Evolutionary conservation across 768 basidiomycete genomes (phyloP).

Genomic region (Fomitopsis serialis): DNA sequence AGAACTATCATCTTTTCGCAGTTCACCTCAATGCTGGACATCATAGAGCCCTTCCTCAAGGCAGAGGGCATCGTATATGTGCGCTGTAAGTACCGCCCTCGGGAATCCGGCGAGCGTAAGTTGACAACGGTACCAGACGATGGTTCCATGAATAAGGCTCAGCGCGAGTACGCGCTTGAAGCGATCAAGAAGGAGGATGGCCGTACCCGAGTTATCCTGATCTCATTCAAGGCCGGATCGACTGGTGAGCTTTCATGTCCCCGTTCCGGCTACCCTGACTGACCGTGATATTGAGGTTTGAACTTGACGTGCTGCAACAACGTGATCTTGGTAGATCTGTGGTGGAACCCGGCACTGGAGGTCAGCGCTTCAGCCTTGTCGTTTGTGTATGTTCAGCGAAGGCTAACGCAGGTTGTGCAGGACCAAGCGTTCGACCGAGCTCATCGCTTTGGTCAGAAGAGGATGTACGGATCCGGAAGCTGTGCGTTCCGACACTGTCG

Average conservation of each 20-base stretch:
- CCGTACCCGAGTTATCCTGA: conserved; percentile 71
- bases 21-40: conserved; percentile 81
- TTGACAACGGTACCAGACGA: conserved; percentile 57
- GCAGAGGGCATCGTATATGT: conserved; percentile 66
- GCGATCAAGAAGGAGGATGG: conserved; percentile 62
- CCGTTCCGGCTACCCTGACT: conserved; percentile 2
- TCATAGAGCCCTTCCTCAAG: conserved; percentile 81
- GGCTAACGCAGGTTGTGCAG: conserved; percentile 23
- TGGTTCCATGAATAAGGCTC: conserved; percentile 73
- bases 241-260: conserved; percentile 47
- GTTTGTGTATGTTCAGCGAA: not conserved
- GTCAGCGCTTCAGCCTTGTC: conserved; percentile 34
- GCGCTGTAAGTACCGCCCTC: conserved; percentile 61
- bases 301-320: conserved; percentile 93
- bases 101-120: not conserved
- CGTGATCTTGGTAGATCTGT: conserved; percentile 87
- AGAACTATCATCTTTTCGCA: conserved; percentile 98
- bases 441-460: conserved; percentile 85
- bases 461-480: conserved; percentile 83
- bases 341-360: conserved; percentile 93
- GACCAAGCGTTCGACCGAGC: conserved; percentile 94
- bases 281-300: conserved; percentile 46
- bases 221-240: conserved; percentile 95
- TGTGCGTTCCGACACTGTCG: conserved; percentile 86
- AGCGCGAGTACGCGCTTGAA: conserved; percentile 71